Conservation (phyloP, 1,139 yeast genomes). For the Suhomyces coccinellae region DNA sequence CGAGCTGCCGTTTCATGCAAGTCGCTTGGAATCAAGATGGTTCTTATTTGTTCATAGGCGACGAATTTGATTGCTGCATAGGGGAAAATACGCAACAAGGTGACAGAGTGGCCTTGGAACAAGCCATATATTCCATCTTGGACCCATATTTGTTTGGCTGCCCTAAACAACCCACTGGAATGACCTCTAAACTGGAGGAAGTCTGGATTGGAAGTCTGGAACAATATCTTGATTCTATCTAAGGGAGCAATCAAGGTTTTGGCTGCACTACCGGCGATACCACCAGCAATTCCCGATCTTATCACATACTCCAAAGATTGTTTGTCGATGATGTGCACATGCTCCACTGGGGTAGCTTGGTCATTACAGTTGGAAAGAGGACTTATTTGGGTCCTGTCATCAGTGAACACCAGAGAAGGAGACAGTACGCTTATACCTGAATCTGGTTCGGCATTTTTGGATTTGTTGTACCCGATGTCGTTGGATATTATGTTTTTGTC, state of each 20-base stretch:
- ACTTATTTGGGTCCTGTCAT: constrained; percentile 8
- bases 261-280: constrained; percentile 93
- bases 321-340: constrained; percentile 48
- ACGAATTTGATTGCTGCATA: constrained; percentile 97
- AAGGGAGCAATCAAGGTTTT: constrained; percentile 94
- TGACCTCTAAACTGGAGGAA: constrained; percentile 80
- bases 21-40: constrained; percentile 72
- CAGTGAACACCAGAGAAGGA: constrained; percentile 37
- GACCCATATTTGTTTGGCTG: constrained; percentile 64
- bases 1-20: constrained; percentile 76
- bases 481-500: constrained; percentile 6
- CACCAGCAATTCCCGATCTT: constrained; percentile 91
- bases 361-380: constrained; percentile 23
- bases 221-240: constrained; percentile 89
- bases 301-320: constrained; percentile 76
- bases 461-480: constrained; percentile 3
- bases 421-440: constrained; percentile 57
- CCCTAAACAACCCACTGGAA: constrained; percentile 70
- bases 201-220: constrained; percentile 93
- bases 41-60: constrained; percentile 91
- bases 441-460: constrained; percentile 11
- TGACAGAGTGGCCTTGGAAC: constrained; percentile 94
- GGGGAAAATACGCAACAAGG: constrained; percentile 87
- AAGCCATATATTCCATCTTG: constrained; percentile 81
- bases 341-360: constrained; percentile 28